Evolutionary conservation across 1,139 yeast genomes (phyloP), one percentile per base, ranked within the genome.

Genomic region (Kurtzmaniella quercitrusa): DNA sequence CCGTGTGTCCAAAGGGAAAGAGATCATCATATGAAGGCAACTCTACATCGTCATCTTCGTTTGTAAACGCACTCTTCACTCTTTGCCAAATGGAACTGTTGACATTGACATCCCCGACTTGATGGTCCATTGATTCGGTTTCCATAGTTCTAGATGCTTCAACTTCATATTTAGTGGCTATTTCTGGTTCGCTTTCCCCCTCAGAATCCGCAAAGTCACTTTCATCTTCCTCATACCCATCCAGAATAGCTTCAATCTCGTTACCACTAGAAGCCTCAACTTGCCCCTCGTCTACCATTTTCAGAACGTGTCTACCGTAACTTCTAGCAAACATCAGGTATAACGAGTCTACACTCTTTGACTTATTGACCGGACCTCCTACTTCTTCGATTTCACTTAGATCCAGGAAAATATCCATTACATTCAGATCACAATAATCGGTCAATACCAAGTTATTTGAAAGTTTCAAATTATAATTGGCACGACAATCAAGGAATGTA

Each of bases 11-110:
- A 46, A 75, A 70, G 14, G 96, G 96, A 72, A 82, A 89, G 43
- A 89, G 73, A 50, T 89, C 96, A 50, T 87, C 91, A 56, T 89
- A 89, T 33, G 82, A 75, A 11, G 96, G 96, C 47, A 84, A 70
- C 16, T 75, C 77, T 9, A 58, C 62, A 34, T 76, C 79, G 25
- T 64, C 73, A 39, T 59, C 63, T 25, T 58, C 62, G 40, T 62
- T 62, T 47, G 72, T 71, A 55, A 82, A 77, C 4, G 80, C 86
- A 46, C 74, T 77, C 59, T 79, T 75, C 59, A 82, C 79, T 55
- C 79, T 81, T 50, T 75, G 77, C 87, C 89, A 82, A 46, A 82
- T 59, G 1, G 79, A 75, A 38, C 46, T 51, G 38, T 55, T 56
- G 11, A 27, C n/a, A 12, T 5, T 15, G 11, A 31, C 34, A 34